Evolutionary conservation across 2,329 filamentous ascomycete species (phyloP), one percentile per base, ranked within the genome.

Genomic region (Lomentospora prolificans): DNA sequence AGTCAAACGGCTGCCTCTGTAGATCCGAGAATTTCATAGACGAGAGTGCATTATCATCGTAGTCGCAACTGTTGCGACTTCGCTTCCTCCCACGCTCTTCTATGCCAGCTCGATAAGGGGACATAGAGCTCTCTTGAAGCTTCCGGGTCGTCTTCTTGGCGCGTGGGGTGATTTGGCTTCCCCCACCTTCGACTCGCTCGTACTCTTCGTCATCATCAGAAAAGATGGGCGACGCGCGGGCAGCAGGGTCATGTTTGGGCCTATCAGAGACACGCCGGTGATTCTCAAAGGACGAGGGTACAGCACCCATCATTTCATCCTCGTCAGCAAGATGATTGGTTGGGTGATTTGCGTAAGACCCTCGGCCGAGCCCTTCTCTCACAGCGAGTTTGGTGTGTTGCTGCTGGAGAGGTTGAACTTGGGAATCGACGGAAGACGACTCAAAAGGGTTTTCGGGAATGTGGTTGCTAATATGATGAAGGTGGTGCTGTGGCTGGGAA

Each of bases 31-130:
- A 83, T 46, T 70, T 70, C 80, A 83, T 84, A 8, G 66, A 64
- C 58, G 72, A 72, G n/a, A 84, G 70, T 41, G 73, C 70, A 46
- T 73, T 73, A 63, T 84, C 80, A 58, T 82, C 77, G 60, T 84
- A 84, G 63, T 84, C 80, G 28, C 73, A 69, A 57, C 70, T 75
- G 33, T 65, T 66, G 2, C 69, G 72, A 12, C 72, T 70, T 31
- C 77, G 75, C 55, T 74, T 76, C 50, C 62, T 68, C 30, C 41
- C 28, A 4, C 50, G 33, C 9, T 46, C 33, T 7, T 67, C 64
- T 19, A 58, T 64, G 3, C 58, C 46, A 10, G 58, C 58, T 17
- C 56, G 57, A 12, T 12, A 58, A 50, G n/a, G 58, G 57, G 31
- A 60, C 57, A 30, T 62, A 58, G 58, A 63, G 60, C 28, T 65